phyloP scores from a whole-genome alignment of 768 basidiomycete genomes.

The Porpolomopsis calyptriformis region DNA sequence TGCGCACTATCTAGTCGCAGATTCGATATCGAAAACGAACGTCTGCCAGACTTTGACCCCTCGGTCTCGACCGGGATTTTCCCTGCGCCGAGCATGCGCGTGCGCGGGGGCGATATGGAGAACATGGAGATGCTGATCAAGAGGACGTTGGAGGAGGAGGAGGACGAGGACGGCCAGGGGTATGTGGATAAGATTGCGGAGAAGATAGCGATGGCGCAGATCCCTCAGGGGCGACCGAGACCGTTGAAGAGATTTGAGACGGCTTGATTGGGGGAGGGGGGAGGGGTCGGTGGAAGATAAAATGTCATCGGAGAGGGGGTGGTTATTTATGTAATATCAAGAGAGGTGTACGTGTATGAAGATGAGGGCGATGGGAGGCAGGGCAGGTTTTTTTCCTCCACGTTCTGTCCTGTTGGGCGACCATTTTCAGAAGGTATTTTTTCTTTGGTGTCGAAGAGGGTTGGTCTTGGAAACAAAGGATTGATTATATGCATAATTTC shows the following conservation, averaged over 20 bases:
- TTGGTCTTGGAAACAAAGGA: no score
- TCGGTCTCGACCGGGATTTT: conserved; percentile 33
- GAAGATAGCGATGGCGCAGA: conserved; percentile 44
- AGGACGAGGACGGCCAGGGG: conserved; percentile 30
- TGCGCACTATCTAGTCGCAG: conserved; percentile 55
- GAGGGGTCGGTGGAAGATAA: no score
- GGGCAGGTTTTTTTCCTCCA: no score
- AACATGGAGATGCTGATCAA: conserved; percentile 61
- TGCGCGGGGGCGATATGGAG: conserved; percentile 32
- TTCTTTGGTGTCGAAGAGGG: no score
- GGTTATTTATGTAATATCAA: no score
- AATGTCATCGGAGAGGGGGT: no score
- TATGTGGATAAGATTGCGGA: conserved; percentile 52
- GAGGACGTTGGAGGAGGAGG: conserved; percentile 50
- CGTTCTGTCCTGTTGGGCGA: no score
- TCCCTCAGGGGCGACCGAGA: conserved; percentile 32
- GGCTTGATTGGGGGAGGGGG: conserved; percentile 24
- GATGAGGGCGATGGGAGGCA: no score
- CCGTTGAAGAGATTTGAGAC: conserved; percentile 60
- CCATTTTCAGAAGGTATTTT: no score
- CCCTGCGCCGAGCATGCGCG: conserved; percentile 55
- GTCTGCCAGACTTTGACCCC: conserved; percentile 49
- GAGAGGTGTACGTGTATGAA: no score
- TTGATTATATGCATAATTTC: no score
- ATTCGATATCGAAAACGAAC: conserved; percentile 65